These are phyloP conservation scores for Mortierella sp. DNA, from an alignment of 371 early-diverging fungal species.

Conservation along the genomic window DNA sequence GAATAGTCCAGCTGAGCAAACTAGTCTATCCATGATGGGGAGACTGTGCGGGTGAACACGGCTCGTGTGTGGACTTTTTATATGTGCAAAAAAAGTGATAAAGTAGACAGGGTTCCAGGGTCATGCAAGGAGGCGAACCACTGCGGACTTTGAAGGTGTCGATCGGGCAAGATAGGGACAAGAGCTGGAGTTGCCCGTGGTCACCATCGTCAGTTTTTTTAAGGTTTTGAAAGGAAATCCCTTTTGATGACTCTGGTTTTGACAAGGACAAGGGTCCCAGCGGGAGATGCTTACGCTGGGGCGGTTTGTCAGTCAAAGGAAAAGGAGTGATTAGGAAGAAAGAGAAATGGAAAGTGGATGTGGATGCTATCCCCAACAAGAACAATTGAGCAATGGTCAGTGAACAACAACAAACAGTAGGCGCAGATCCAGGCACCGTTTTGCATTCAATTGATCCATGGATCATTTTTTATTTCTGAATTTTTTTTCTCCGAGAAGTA, in stretches of 20 bases:
- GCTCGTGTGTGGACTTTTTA: not conserved
- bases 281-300: not conserved
- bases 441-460: not conserved
- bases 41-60: constrained; percentile 10
- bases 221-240: not conserved
- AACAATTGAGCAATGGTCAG: no score
- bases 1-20: not conserved
- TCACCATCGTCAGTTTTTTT: constrained; percentile 2
- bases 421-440: not conserved
- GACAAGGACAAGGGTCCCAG: not conserved
- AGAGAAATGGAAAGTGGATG: not conserved
- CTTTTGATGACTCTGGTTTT: constrained; percentile 6
- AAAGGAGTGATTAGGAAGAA: constrained; percentile 8
- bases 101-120: constrained; percentile 2
- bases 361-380: not conserved
- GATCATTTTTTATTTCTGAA: not conserved
- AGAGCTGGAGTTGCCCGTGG: constrained; percentile 8
- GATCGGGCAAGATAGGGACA: constrained; percentile 9
- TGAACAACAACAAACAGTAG: no score
- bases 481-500: not conserved
- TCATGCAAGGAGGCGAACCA: not conserved
- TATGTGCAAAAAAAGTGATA: not conserved
- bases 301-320: no score
- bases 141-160: not conserved
- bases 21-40: constrained; percentile 1